Base-by-base conservation (phyloP, 768 basidiomycete species). In the Panus rudis region DNA sequence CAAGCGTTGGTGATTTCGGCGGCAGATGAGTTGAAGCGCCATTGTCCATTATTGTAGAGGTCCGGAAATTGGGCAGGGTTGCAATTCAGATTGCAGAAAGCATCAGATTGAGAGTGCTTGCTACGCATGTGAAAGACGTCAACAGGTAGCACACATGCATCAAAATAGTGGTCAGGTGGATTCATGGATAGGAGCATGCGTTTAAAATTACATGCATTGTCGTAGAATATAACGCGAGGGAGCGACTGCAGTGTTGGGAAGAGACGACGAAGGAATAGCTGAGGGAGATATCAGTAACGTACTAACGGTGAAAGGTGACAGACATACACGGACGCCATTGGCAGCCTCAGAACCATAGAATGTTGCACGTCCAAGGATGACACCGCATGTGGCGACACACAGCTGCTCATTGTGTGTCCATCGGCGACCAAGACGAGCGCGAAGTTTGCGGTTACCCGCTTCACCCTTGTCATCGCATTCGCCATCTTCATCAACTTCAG, bases 1-100 rank as follows among this genome's bases (percentile, higher is more conserved):
- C 72, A 73, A 0, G 48, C 23, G 37, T 67, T 66, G 13, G 38
- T 57, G 59, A 51, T 62, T 49, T 71, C 66, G 53, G 44, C 68
- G 26, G 19, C 39, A 6, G 37, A 73, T 3, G 63, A 67, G 4
- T 64, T 61, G 38, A 73, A 58, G 20, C 61, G 62, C 37, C 68
- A 74, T 1, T 52, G 44, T 2, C 47, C 37, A 27, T 55, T 45
- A 1, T 37, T 50, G 0, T 37, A 32, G 1, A 73, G 55, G 16
- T 71, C 68, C 0, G 46, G 41, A 19, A 45, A 69, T 0, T 32
- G 21, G 0, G 49, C 30, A 0, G 64, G 63, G 23, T 64, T 68
- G 35, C 63, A 67, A 25, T 66, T 25, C 17, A 48, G 31, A 1
- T 50, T 48, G 24, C 61, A 67, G 16, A 49, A 55, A 0, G 16